phyloP scores from a whole-genome alignment of 2,329 filamentous ascomycete species.

The Colletotrichum liriopes region DNA sequence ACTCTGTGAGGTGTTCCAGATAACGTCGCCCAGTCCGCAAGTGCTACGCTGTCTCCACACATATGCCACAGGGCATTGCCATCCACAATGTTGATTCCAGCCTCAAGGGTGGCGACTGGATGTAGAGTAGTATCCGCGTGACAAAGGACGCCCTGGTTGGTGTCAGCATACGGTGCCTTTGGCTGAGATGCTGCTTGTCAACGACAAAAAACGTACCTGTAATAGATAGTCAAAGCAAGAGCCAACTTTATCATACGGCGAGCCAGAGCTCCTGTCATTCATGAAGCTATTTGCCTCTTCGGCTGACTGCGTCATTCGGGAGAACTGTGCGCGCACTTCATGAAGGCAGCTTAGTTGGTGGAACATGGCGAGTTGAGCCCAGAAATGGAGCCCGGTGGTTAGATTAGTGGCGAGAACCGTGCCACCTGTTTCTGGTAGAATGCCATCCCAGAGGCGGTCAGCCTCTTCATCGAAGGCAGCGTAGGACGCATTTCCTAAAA shows the following conservation, averaged over 20 bases:
- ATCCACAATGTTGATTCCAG: not conserved
- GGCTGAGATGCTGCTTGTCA: too few relatives aligned
- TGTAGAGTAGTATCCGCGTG: not conserved
- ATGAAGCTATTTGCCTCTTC: not conserved
- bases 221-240: not conserved
- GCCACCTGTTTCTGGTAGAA: not conserved
- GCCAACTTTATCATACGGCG: not conserved
- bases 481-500: not conserved
- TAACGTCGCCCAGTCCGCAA: not conserved
- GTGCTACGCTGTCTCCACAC: not conserved
- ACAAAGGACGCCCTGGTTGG: not conserved
- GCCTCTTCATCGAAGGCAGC: not conserved
- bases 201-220: not conserved
- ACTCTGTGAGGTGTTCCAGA: slow-evolving; percentile 3
- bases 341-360: not conserved
- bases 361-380: not conserved
- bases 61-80: slow-evolving; percentile 2
- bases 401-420: not conserved
- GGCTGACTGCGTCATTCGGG: not conserved
- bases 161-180: not conserved
- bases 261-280: not conserved
- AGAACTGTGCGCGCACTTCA: not conserved
- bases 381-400: not conserved
- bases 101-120: not conserved
- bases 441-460: not conserved